Percentiles rank a stretch among this genome's conserved stretches.
Conservation (phyloP, 1,284 basidiomycete species). For the Ganoderma lucidum region DNA sequence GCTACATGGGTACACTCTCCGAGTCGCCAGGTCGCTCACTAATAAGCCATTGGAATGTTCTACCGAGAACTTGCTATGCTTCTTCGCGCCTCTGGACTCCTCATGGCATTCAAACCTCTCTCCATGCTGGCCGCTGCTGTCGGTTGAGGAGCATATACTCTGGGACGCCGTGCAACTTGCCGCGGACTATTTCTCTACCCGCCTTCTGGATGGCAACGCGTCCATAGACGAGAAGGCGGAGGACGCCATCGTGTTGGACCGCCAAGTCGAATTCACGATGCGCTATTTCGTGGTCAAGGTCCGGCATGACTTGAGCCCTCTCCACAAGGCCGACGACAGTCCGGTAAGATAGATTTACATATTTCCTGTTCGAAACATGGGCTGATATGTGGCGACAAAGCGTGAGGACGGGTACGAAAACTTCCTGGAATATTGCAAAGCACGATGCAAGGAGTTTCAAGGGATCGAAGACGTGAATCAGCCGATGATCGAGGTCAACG, state of each 20-base stretch:
- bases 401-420: constrained; percentile 63
- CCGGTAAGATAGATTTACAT: constrained; percentile 55
- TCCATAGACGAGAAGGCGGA: constrained; percentile 53
- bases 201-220: constrained; percentile 55
- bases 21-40: constrained; percentile 64
- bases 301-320: constrained; percentile 71
- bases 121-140: constrained; percentile 40
- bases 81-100: constrained; percentile 64
- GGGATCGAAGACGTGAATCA: constrained; percentile 69
- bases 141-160: constrained; percentile 58
- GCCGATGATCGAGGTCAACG: constrained; percentile 73
- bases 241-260: constrained; percentile 77
- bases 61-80: constrained; percentile 62
- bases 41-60: constrained; percentile 72
- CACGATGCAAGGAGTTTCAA: constrained; percentile 64
- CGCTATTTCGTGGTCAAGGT: constrained; percentile 65
- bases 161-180: constrained; percentile 70
- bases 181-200: constrained; percentile 56
- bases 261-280: constrained; percentile 78
- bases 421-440: constrained; percentile 71
- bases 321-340: constrained; percentile 73
- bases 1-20: constrained; percentile 67
- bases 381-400: constrained; percentile 45
- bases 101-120: constrained; percentile 43
- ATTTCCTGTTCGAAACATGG: not conserved